Evolutionary conservation across 2,329 filamentous ascomycete species (phyloP), one percentile per base, ranked within the genome.

Genomic region (Fusarium sp.): DNA sequence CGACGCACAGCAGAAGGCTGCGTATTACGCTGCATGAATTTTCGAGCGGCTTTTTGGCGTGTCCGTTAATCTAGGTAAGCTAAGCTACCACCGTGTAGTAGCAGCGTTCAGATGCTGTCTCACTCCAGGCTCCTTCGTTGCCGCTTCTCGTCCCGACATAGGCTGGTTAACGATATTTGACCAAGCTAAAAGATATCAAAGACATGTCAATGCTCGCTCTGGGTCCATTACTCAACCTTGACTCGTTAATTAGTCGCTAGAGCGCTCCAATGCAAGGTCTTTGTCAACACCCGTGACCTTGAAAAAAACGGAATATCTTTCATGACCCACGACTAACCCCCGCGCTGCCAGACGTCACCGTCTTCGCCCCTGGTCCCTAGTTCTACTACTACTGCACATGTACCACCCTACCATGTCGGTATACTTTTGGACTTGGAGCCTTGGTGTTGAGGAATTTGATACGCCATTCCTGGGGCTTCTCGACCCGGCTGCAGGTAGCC

Each of bases 291-390:
- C 65, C 72, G 67, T 74, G 72, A 74, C 67, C 64, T 67, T 8
- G 54, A 58, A 49, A 58, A 49, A 34, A 54, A 39, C 57, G 58
- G 53, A 51, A 58, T 65, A 59, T 44, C 43, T 48, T 55, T 38
- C 33, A 36, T 44, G 44, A 53, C 56, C 56, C 50, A 70, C 58
- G 45, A 66, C 26, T 46, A 58, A 51, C 54, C 50, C 62, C 66
- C 62, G 62, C 68, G 66, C 68, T 66, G 70, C 63, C 54, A 71
- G 66, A 72, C 71, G 71, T 73, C 69, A 74, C 67, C 56, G 43
- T 59, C 57, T 57, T 51, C 43, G 45, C 20, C 52, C 56, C 60
- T 48, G 38, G 54, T 56, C 64, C 49, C 50, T 55, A 55, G 61
- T 20, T 39, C 69, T 28, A 28, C 26, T 28, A 8, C 26, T 28